These are phyloP conservation scores for Mycosarcoma mackinlayi DNA, from an alignment of 1,284 basidiomycete species.

Conservation along the genomic window DNA sequence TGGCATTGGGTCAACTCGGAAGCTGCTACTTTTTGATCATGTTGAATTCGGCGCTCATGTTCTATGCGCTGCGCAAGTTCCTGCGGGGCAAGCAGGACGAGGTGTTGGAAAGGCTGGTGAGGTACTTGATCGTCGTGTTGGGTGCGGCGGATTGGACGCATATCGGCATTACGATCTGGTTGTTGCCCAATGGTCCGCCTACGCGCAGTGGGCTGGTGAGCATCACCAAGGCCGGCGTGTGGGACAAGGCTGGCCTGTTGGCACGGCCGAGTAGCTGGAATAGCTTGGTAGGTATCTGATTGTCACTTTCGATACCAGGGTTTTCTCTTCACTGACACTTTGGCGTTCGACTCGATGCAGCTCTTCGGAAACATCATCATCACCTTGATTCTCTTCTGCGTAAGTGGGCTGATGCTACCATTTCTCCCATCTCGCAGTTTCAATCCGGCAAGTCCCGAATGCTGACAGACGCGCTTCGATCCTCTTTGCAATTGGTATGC, in stretches of 20 bases:
- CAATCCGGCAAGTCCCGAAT: neutral
- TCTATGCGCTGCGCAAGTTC: conserved; percentile 41
- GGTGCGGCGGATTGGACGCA: conserved; percentile 61
- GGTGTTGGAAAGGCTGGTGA: conserved; percentile 34
- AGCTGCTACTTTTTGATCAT: conserved; percentile 60
- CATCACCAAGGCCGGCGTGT: conserved; percentile 2
- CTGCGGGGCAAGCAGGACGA: conserved; percentile 22
- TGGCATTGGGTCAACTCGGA: conserved; percentile 58
- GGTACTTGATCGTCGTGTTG: conserved; percentile 52
- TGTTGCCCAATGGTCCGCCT: conserved; percentile 52
- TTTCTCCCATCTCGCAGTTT: neutral
- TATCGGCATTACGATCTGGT: conserved; percentile 53
- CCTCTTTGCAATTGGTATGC: neutral
- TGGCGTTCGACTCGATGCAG: too few species aligned
- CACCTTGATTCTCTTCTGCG: conserved; percentile 56
- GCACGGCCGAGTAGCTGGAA: conserved; percentile 46
- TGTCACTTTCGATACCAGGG: too few species aligned
- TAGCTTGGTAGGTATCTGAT: conserved; percentile 34
- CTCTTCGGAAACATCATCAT: conserved; percentile 63
- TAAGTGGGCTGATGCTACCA: conserved; percentile 19
- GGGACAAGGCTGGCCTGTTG: conserved; percentile 28
- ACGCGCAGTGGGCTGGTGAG: conserved; percentile 2
- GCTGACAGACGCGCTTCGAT: neutral
- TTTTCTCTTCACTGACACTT: neutral
- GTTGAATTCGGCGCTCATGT: conserved; percentile 54